Conservation (phyloP, 2,329 filamentous ascomycete species). For the Proliferodiscus dingleyae region DNA sequence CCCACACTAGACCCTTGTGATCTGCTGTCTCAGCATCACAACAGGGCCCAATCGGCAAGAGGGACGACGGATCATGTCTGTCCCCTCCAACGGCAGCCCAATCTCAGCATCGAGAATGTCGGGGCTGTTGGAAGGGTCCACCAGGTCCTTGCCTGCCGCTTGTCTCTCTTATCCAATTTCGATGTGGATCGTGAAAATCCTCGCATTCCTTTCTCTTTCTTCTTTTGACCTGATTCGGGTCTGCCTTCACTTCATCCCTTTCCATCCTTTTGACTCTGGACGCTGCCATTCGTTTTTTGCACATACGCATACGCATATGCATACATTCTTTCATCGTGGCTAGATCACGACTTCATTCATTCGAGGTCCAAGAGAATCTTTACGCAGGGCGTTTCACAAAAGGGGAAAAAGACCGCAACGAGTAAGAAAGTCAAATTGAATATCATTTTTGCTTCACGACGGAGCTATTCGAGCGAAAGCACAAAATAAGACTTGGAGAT, state of each 20-base stretch:
- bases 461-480: neutral
- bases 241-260: conserved; percentile 58
- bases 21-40: conserved; percentile 11
- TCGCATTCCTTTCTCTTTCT: conserved; percentile 49
- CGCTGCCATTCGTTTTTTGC: conserved; percentile 14
- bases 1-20: conserved; percentile 3
- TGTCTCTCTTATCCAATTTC: neutral
- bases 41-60: neutral
- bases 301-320: conserved; percentile 14
- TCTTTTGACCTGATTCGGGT: conserved; percentile 72
- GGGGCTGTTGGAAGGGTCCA: too few species aligned
- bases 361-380: conserved; percentile 10
- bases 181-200: neutral
- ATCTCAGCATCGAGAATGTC: conserved; percentile 1
- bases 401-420: neutral
- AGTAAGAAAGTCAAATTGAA: neutral
- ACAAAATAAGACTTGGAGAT: neutral
- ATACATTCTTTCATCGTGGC: conserved; percentile 14
- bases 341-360: conserved; percentile 18
- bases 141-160: neutral
- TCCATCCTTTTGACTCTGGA: conserved; percentile 4
- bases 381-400: neutral
- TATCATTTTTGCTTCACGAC: neutral
- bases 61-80: conserved; percentile 15
- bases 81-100: conserved; percentile 10